Conservation (phyloP, 306 rosid species). For the Hippophae rhamnoides region DNA sequence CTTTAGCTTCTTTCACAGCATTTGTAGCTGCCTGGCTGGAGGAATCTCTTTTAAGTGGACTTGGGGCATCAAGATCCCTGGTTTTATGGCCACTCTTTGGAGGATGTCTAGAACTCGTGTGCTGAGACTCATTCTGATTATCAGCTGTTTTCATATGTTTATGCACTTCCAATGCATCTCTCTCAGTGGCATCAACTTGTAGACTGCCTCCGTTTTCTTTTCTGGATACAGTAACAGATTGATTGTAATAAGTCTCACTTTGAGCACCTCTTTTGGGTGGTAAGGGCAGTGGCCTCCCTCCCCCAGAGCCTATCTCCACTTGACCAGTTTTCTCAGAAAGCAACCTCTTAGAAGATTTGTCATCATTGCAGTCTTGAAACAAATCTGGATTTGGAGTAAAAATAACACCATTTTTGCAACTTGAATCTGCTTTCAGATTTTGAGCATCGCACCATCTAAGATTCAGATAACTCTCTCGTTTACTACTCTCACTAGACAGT, state of each 20-base stretch:
- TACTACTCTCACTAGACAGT: conserved; percentile 33
- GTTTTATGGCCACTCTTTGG: conserved; percentile 48
- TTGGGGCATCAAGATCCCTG: conserved; percentile 66
- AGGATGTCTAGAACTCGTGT: conserved; percentile 49
- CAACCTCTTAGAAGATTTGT: conserved; percentile 50
- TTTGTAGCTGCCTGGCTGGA: conserved; percentile 60
- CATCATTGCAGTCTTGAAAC: conserved; percentile 44
- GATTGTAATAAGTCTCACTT: no score
- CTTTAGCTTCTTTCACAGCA: conserved; percentile 88
- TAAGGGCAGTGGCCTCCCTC: conserved; percentile 43
- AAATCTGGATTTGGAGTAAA: conserved; percentile 40
- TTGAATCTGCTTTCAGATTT: conserved; percentile 35
- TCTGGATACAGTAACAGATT: no score
- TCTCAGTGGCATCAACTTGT: conserved; percentile 47
- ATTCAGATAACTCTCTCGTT: conserved; percentile 40
- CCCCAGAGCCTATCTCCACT: conserved; percentile 41
- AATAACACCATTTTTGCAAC: conserved; percentile 29
- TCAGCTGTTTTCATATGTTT: conserved; percentile 53
- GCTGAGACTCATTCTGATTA: conserved; percentile 63
- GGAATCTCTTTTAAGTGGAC: conserved; percentile 80
- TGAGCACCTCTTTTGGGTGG: conserved; percentile 49
- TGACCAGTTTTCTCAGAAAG: conserved; percentile 45
- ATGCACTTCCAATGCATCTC: conserved; percentile 36
- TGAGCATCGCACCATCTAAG: conserved; percentile 28
- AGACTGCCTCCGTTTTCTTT: conserved; percentile 37